Evolutionary conservation across 805 yeast genomes (phyloP).

Genomic region (Saccharomyces jurei): DNA sequence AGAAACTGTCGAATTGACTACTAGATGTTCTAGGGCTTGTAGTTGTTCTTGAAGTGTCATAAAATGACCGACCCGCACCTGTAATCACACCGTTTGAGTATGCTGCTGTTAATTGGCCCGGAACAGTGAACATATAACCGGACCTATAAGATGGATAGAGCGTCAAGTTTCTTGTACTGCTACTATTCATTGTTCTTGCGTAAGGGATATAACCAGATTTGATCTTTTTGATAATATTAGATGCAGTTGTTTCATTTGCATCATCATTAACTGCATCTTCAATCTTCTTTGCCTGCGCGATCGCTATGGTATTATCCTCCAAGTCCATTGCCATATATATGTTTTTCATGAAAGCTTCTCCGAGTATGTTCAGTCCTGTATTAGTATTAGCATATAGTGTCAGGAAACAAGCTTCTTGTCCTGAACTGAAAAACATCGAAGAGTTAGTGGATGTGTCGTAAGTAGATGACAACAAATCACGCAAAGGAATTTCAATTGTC

Average conservation of each 20-base stretch:
- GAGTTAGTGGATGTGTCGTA: constrained; percentile 25
- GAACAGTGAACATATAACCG: constrained; percentile 8
- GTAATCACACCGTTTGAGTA: constrained; percentile 29
- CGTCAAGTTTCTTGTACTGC: constrained; percentile 12
- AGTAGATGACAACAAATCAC: constrained; percentile 38
- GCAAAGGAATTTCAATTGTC: constrained; percentile 42
- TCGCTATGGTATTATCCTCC: constrained; percentile 46
- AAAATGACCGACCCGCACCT: constrained; percentile 25
- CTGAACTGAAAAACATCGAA: constrained; percentile 42
- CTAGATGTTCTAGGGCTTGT: constrained; percentile 6
- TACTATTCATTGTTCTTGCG: constrained; percentile 33
- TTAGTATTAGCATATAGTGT: constrained; percentile 40
- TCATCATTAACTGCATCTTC: neutral
- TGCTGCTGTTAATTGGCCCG: constrained; percentile 26
- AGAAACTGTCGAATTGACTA: constrained; percentile 9
- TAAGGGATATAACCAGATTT: constrained; percentile 43
- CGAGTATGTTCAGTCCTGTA: constrained; percentile 47
- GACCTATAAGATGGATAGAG: constrained; percentile 8
- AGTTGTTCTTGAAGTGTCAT: constrained; percentile 21
- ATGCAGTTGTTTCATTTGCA: neutral
- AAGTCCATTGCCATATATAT: constrained; percentile 58
- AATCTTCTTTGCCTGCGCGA: constrained; percentile 40
- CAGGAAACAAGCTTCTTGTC: constrained; percentile 50
- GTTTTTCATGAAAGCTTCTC: constrained; percentile 47
- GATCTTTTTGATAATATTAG: constrained; percentile 20